Percentiles rank a stretch among this genome's conserved stretches.
These are phyloP conservation scores for Pleomassaria siparia DNA, from an alignment of 2,329 filamentous ascomycete species.

Conservation along the genomic window DNA sequence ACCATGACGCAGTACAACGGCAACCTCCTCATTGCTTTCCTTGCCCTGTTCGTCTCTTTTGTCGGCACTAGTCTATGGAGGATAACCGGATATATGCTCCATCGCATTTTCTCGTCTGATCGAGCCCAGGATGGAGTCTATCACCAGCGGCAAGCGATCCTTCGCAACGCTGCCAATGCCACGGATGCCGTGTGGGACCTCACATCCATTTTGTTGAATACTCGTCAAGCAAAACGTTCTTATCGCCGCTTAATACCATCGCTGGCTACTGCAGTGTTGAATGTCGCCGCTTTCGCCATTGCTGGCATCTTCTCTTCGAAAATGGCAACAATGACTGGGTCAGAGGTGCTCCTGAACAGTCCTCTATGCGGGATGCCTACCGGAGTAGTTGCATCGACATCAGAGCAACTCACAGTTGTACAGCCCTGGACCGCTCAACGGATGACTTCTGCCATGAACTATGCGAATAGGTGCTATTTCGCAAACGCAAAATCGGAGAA, in stretches of 20 bases:
- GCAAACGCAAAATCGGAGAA: not conserved
- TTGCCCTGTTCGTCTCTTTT: conserved; percentile 30
- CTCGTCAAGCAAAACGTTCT: not conserved
- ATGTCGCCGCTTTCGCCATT: conserved; percentile 18
- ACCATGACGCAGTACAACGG: conserved; percentile 27
- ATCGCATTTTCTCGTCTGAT: conserved; percentile 8
- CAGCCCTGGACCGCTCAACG: not conserved
- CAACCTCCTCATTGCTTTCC: conserved; percentile 29
- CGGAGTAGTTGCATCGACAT: not conserved
- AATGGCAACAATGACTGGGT: conserved; percentile 36
- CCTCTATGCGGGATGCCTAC: not conserved
- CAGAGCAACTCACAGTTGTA: not conserved
- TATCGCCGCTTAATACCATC: not conserved
- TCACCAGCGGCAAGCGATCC: conserved; percentile 33
- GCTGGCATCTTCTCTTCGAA: conserved; percentile 40
- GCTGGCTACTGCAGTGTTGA: not conserved
- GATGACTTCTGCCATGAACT: not conserved
- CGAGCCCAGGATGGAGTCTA: conserved; percentile 24
- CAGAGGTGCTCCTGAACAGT: conserved; percentile 32
- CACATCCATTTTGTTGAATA: not conserved
- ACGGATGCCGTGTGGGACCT: not conserved
- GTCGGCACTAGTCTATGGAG: conserved; percentile 5
- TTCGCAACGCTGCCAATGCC: conserved; percentile 24
- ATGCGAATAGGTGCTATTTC: not conserved
- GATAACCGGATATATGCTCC: conserved; percentile 7